phyloP scores from a whole-genome alignment of 108 stramenopile species.

The Aureococcus anophagefferens region DNA sequence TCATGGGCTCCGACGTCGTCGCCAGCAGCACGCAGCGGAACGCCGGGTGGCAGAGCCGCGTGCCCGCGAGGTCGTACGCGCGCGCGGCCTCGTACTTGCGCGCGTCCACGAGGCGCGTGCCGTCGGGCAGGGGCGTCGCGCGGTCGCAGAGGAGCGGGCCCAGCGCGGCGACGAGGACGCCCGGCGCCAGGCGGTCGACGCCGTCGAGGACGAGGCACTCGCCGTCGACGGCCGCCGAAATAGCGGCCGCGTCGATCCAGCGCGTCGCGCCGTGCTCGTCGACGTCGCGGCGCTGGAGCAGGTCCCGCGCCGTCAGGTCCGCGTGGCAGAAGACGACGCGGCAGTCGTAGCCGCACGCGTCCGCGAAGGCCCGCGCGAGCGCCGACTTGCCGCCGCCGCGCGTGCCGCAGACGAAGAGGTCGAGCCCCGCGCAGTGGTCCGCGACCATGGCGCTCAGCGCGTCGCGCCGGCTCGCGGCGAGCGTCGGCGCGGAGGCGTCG shows the following conservation, averaged over 20 bases:
- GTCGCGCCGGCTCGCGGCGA: too few species aligned
- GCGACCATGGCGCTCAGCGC: too few species aligned
- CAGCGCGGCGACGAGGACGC: slow-evolving; percentile 27
- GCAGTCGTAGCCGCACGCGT: too few species aligned
- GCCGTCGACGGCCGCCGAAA: slow-evolving; percentile 55
- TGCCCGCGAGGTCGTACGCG: slow-evolving; percentile 45
- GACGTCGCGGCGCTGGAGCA: slow-evolving; percentile 50
- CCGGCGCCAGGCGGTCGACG: slow-evolving; percentile 59
- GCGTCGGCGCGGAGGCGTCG: too few species aligned
- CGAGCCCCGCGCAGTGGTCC: too few species aligned
- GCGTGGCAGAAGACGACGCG: too few species aligned
- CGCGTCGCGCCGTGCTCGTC: slow-evolving; percentile 55
- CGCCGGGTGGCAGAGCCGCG: slow-evolving; percentile 40
- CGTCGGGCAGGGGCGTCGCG: slow-evolving; percentile 50
- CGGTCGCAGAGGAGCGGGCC: slow-evolving; percentile 23
- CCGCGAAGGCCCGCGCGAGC: too few species aligned
- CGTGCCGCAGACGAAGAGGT: too few species aligned
- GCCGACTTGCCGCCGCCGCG: too few species aligned
- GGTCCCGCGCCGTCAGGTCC: slow-evolving; percentile 69
- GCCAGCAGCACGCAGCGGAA: slow-evolving; percentile 40
- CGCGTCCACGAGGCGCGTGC: slow-evolving; percentile 27
- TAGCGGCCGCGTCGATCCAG: slow-evolving; percentile 65
- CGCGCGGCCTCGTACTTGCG: slow-evolving; percentile 26
- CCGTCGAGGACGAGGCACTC: slow-evolving; percentile 60
- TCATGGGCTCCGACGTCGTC: too few species aligned